Conservation (phyloP, 768 basidiomycete species). For the Pleurotus ostreatus region DNA sequence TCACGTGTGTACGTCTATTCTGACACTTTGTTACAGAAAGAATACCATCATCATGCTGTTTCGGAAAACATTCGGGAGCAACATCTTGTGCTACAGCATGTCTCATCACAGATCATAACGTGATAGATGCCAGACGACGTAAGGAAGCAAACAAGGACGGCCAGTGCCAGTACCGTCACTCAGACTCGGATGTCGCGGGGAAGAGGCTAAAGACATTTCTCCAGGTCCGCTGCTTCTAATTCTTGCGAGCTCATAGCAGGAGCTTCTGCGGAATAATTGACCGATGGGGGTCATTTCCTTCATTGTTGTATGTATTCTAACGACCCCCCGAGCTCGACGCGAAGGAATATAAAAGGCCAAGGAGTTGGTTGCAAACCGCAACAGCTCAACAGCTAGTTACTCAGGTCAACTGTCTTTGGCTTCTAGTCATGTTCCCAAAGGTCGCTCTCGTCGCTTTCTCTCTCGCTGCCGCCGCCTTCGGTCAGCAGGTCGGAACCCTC, state of each 20-base stretch:
- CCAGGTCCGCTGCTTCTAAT: neutral
- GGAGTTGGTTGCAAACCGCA: neutral
- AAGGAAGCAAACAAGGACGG: too few relatives aligned
- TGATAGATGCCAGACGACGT: too few relatives aligned
- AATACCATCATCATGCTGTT: neutral
- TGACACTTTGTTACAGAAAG: neutral
- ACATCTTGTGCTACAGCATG: neutral
- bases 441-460: slow-evolving; percentile 22
- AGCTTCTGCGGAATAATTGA: neutral
- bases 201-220: neutral
- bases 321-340: too few relatives aligned
- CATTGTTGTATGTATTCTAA: too few relatives aligned
- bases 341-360: neutral
- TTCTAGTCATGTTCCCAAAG: slow-evolving; percentile 17
- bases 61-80: neutral
- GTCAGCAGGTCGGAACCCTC: slow-evolving; percentile 38
- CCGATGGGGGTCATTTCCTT: neutral
- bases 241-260: neutral
- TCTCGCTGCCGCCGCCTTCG: slow-evolving; percentile 25
- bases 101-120: neutral
- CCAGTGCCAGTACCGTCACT: too few relatives aligned
- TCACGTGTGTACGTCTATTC: neutral
- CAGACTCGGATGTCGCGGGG: too few relatives aligned
- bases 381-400: neutral
- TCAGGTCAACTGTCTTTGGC: neutral